These are phyloP conservation scores for Ganoderma lingzhi DNA, from an alignment of 1,284 basidiomycete genomes.

Conservation along the genomic window DNA sequence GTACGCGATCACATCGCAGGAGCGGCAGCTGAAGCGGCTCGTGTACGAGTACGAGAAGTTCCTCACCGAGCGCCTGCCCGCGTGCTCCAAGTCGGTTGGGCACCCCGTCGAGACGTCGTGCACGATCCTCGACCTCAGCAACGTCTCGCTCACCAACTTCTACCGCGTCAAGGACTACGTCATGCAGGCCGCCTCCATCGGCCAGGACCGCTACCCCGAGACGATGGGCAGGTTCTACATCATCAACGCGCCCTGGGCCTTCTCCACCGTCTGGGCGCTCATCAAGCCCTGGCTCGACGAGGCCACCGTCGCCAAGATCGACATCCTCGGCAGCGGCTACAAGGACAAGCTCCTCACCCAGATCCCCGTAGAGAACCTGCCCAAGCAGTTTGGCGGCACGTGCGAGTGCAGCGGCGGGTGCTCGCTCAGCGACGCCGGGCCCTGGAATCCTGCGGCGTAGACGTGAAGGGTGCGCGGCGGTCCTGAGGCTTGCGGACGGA, in stretches of 20 bases:
- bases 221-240: constrained; percentile 98
- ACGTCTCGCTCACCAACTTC: constrained; percentile 86
- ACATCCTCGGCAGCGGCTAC: constrained; percentile 78
- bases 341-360: constrained; percentile 78
- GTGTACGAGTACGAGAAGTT: constrained; percentile 96
- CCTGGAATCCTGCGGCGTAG: constrained; percentile 73
- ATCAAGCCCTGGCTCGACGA: constrained; percentile 97
- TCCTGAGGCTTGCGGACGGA: neutral
- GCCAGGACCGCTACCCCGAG: constrained; percentile 93
- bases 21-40: constrained; percentile 90
- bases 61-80: constrained; percentile 82
- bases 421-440: constrained; percentile 90
- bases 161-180: constrained; percentile 96
- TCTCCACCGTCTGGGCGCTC: constrained; percentile 88
- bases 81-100: constrained; percentile 77
- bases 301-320: constrained; percentile 94
- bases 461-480: constrained; percentile 6
- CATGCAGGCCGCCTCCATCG: constrained; percentile 79
- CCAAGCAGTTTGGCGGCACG: constrained; percentile 84
- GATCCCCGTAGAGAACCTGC: constrained; percentile 87
- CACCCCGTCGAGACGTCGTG: constrained; percentile 97
- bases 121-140: constrained; percentile 94
- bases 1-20: constrained; percentile 84
- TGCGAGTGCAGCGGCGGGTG: constrained; percentile 88
- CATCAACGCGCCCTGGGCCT: constrained; percentile 94